phyloP scores from a whole-genome alignment of 148 eudicot species.

The Spergularia marina region DNA sequence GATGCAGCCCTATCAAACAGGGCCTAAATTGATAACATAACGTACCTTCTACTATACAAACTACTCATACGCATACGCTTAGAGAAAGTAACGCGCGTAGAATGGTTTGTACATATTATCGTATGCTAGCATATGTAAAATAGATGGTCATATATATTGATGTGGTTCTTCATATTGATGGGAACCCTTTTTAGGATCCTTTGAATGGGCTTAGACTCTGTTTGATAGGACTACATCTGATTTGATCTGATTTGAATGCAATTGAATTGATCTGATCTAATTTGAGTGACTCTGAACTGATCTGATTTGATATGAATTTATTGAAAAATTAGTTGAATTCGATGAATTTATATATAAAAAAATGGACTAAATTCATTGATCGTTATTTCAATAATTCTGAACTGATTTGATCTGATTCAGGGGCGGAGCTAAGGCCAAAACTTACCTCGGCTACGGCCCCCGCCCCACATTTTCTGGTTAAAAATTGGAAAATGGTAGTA shows the following conservation, averaged over 20 bases:
- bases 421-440: too few species aligned
- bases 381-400: not conserved
- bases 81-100: not conserved
- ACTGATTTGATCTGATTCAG: too few species aligned
- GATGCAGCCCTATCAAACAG: too few species aligned
- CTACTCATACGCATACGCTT: too few species aligned
- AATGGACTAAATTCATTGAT: not conserved
- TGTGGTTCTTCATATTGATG: not conserved
- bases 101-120: not conserved
- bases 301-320: too few species aligned
- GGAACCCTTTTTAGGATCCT: conserved; percentile 1
- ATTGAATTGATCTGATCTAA: too few species aligned
- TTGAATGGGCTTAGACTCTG: not conserved
- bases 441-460: too few species aligned
- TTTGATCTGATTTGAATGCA: too few species aligned
- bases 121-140: not conserved
- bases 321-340: not conserved
- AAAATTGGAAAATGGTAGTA: too few species aligned
- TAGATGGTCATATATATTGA: not conserved
- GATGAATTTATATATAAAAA: not conserved
- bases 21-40: too few species aligned
- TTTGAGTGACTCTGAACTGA: too few species aligned
- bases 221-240: not conserved
- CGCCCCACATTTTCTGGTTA: too few species aligned
- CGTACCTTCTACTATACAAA: not conserved